phyloP scores from a whole-genome alignment of 495 filamentous ascomycete species.

The Penicillium soppii region DNA sequence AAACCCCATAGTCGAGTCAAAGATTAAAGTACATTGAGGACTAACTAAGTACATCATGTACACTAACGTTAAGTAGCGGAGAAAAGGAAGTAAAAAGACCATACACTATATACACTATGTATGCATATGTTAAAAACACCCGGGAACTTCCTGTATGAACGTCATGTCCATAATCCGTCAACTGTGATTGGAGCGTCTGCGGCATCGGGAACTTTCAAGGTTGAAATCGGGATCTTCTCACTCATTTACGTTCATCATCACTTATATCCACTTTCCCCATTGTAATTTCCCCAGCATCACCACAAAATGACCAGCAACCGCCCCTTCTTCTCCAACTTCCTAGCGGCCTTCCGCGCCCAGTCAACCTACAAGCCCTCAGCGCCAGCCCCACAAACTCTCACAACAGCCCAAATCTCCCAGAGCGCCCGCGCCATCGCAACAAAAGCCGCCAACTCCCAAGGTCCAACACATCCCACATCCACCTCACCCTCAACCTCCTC shows the following conservation, averaged over 20 bases:
- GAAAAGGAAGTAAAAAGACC: background rate
- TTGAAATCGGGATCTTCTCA: slow-evolving; percentile 8
- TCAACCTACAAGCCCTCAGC: slow-evolving; percentile 48
- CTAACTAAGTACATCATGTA: too few relatives aligned
- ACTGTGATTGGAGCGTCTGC: slow-evolving; percentile 21
- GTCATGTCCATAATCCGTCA: slow-evolving; percentile 25
- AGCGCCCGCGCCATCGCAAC: slow-evolving; percentile 45
- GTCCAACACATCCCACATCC: slow-evolving; percentile 12
- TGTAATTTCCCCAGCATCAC: background rate
- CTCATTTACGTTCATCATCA: background rate
- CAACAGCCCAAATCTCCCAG: slow-evolving; percentile 37
- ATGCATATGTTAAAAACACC: background rate
- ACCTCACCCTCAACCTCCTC: background rate
- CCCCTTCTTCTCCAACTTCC: slow-evolving; percentile 82
- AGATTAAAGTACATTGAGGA: background rate
- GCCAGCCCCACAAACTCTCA: slow-evolving; percentile 26
- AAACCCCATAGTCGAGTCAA: too few relatives aligned
- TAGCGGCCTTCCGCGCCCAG: slow-evolving; percentile 75
- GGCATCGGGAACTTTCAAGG: slow-evolving; percentile 20
- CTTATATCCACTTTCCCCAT: background rate
- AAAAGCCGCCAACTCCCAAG: slow-evolving; percentile 28
- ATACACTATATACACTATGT: too few relatives aligned
- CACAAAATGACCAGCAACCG: slow-evolving; percentile 63
- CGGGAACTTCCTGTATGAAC: slow-evolving; percentile 21
- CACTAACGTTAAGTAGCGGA: background rate